Evolutionary conservation across 257 asterid genomes (phyloP), one percentile per base, ranked within the genome.

Genomic region (Petunia secreta): DNA sequence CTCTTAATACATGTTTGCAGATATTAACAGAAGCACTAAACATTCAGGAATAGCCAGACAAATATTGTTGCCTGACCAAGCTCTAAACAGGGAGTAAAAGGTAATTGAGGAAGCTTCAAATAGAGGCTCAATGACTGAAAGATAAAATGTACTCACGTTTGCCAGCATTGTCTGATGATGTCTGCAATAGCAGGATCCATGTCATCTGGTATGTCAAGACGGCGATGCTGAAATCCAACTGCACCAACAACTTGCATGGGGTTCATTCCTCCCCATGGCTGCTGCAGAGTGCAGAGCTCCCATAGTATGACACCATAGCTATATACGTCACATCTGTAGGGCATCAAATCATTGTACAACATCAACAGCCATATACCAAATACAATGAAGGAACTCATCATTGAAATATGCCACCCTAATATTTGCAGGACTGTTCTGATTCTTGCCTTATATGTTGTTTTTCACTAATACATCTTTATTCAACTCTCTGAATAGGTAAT

Each of bases 161-260:
- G 94, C 98, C 98, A 93, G 92, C 98, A 94, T 84, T 80, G 90
- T 79, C 80, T 63, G 79, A 93, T 92, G 60, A 94, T 91, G 78
- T 90, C 92, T 63, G 92, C 94, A 66, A 94, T 64, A 76, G 81
- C 91, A 15, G 96, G 97, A 86, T 94, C 96, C 85, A 91, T 84
- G 85, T 93, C 86, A 60, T 91, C 95, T 0, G 98, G 98, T 54
- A 94, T 93, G 77, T 94, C 98, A 58, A 94, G 98, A 60, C 98
- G 97, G 69, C 97, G 96, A 77, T 91, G 95, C 89, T 94, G 98
- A 89, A 94, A 94, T 80, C 98, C 98, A 80, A 94, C 98, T 3
- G 98, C 98, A 43, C 98, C 98, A 78, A 94, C 98, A 25, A 94
- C 98, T 88, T 94, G 98, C 98, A 94, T 94, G 1, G 98, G 97